These are phyloP conservation scores for Geranium rotundifolium DNA, from an alignment of 345 rosid species.

Conservation along the genomic window DNA sequence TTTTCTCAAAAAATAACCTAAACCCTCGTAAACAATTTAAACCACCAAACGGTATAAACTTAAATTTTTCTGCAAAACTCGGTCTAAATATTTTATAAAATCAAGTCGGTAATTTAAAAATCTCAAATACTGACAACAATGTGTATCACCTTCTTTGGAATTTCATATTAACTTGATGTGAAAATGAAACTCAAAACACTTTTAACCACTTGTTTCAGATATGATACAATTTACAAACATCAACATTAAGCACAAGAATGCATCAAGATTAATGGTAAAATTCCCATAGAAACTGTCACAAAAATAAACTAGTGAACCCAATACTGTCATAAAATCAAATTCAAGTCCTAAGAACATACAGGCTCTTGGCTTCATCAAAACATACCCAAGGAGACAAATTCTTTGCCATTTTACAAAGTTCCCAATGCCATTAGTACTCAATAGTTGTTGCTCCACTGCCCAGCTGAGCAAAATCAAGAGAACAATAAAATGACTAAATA, in stretches of 20 bases:
- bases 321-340: neutral
- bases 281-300: neutral
- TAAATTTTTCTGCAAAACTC: too few species aligned
- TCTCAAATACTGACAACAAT: too few species aligned
- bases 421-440: neutral
- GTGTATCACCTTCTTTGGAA: too few species aligned
- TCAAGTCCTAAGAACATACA: neutral
- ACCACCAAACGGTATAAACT: too few species aligned
- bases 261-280: neutral
- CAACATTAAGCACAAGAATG: neutral
- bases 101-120: too few species aligned
- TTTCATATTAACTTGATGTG: too few species aligned
- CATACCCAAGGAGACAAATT: neutral
- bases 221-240: neutral
- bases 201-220: too few species aligned
- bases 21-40: too few species aligned
- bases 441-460: neutral
- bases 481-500: neutral
- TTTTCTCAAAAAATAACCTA: too few species aligned
- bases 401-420: neutral
- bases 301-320: neutral
- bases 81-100: too few species aligned
- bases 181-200: too few species aligned
- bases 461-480: slow-evolving; percentile 4
- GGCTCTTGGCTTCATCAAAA: neutral